Evolutionary conservation across 768 basidiomycete genomes (phyloP).

Genomic region (Psilocybe subaeruginosa): DNA sequence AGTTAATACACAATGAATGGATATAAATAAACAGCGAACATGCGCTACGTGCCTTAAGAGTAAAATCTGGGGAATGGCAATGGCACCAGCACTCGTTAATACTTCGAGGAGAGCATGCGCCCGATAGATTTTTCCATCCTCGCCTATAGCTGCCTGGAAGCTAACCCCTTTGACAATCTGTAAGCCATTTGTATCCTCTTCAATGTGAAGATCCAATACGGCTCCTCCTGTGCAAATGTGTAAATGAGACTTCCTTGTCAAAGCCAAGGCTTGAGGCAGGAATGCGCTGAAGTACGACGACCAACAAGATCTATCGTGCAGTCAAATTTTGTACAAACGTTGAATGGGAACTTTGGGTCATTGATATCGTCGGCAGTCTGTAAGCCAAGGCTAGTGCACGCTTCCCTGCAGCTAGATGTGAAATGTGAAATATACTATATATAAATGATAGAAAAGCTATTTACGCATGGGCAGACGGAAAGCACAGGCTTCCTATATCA

Average conservation of each 20-base stretch:
- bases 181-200: not conserved
- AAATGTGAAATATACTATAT: not conserved
- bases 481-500: too few relatives aligned
- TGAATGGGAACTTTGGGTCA: not conserved
- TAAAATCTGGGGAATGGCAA: not conserved
- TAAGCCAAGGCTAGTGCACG: not conserved
- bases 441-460: not conserved
- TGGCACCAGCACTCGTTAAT: not conserved
- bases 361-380: not conserved
- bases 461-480: not conserved
- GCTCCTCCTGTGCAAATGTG: not conserved
- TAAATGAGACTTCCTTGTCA: not conserved
- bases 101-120: not conserved
- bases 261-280: not conserved
- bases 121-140: not conserved
- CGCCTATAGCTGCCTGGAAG: not conserved
- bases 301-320: not conserved
- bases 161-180: not conserved
- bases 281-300: not conserved
- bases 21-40: not conserved
- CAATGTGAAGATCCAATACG: not conserved
- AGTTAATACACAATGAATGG: not conserved
- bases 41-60: not conserved
- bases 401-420: not conserved
- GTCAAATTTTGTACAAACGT: not conserved